These are phyloP conservation scores for Camellia japonica DNA, from an alignment of 148 eudicot genomes.

Conservation along the genomic window DNA sequence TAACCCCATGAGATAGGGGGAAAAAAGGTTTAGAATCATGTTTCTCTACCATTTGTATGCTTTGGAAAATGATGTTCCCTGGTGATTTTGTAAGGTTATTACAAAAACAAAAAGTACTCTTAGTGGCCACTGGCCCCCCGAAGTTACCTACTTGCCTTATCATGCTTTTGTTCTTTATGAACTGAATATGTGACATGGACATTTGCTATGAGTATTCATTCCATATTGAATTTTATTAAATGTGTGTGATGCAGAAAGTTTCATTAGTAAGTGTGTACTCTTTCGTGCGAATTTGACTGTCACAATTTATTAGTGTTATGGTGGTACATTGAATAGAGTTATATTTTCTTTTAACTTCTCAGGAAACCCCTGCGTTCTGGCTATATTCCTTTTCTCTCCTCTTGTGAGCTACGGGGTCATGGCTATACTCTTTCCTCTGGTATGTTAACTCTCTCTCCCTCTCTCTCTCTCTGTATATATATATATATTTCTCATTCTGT, in stretches of 20 bases:
- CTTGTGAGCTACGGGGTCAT: slow-evolving; percentile 88
- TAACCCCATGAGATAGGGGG: too few species aligned
- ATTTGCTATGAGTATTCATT: neutral
- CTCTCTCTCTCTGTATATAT: neutral
- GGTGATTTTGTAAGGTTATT: neutral
- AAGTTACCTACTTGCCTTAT: neutral
- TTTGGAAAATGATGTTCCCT: neutral
- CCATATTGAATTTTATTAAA: neutral
- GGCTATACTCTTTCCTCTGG: slow-evolving; percentile 94
- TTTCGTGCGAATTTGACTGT: neutral
- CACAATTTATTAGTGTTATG: neutral
- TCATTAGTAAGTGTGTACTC: too few species aligned
- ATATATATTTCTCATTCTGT: neutral
- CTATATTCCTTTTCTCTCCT: slow-evolving; percentile 67
- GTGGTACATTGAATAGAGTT: slow-evolving; percentile 3
- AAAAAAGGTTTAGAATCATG: too few species aligned
- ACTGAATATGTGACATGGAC: neutral
- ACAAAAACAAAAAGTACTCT: too few species aligned
- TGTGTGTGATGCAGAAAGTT: too few species aligned
- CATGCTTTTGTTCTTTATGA: neutral
- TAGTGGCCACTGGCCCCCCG: too few species aligned
- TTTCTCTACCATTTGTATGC: too few species aligned
- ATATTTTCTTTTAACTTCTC: slow-evolving; percentile 26
- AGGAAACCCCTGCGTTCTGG: slow-evolving; percentile 92
- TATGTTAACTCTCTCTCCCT: slow-evolving; percentile 20